phyloP scores from a whole-genome alignment of 2,329 filamentous ascomycete genomes.

The Fusarium mexicanum region DNA sequence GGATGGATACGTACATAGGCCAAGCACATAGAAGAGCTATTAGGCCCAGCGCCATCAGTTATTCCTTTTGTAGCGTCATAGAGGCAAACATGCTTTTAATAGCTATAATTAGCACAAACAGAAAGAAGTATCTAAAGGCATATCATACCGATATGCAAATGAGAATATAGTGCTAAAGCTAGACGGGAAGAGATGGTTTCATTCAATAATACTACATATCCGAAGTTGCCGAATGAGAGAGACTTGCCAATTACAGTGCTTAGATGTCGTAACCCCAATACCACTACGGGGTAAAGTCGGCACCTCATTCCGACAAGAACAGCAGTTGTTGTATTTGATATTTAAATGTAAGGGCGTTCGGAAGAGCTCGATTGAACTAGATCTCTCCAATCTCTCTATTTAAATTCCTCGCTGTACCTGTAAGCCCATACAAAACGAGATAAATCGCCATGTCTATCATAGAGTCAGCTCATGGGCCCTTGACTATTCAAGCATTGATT shows the following conservation, averaged over 20 bases:
- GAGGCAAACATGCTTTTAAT: no score
- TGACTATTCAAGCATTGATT: neutral
- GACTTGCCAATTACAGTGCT: neutral
- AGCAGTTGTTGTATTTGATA: neutral
- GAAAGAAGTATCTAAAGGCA: neutral
- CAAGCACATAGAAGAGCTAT: no score
- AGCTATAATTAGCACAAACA: neutral
- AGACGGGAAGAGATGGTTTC: neutral
- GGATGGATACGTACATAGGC: no score
- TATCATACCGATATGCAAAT: no score
- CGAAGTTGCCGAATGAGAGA: neutral
- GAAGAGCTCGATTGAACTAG: accelerated
- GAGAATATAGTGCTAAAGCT: neutral
- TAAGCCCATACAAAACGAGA: neutral
- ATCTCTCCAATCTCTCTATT: neutral
- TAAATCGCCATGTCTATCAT: neutral
- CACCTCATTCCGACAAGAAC: neutral
- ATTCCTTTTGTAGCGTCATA: no score
- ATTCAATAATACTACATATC: neutral
- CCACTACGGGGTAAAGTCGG: neutral
- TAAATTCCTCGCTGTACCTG: neutral
- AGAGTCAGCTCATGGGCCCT: no score
- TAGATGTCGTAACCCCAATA: neutral
- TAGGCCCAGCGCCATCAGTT: no score
- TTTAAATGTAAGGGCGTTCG: accelerated